Conservation (phyloP, 2,329 filamentous ascomycete species). For the Parascedosporium putredinis region DNA sequence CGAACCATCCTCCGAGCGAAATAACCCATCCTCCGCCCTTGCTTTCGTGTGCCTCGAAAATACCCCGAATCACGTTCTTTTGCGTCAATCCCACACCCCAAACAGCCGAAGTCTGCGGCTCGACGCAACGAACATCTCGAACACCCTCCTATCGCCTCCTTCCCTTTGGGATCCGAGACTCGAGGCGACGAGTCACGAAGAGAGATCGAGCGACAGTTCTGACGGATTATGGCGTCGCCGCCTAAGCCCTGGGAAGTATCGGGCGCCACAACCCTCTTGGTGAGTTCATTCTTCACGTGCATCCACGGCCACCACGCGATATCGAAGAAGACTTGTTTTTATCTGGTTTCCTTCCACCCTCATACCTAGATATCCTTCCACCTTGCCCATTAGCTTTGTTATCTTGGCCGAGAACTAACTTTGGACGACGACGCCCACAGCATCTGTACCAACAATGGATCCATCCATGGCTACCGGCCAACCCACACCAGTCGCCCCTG, state of each 20-base stretch:
- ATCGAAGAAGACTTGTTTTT: no score
- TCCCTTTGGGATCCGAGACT: background rate
- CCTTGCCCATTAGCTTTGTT: slow-evolving; percentile 6
- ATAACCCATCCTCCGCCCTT: background rate
- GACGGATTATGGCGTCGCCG: slow-evolving; percentile 60
- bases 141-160: background rate
- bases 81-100: background rate
- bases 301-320: slow-evolving; percentile 4
- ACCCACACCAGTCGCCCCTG: slow-evolving; percentile 29
- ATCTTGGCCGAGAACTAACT: no score
- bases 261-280: slow-evolving; percentile 33
- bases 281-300: background rate
- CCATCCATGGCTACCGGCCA: slow-evolving; percentile 22
- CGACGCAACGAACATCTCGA: slow-evolving; percentile 3
- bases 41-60: background rate
- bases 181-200: background rate
- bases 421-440: no score
- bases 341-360: no score
- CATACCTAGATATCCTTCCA: no score
- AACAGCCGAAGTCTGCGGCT: background rate
- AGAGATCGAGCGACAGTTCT: background rate
- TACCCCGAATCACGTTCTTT: background rate
- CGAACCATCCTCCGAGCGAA: background rate
- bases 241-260: slow-evolving; percentile 95
- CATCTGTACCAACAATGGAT: slow-evolving; percentile 10